phyloP scores from a whole-genome alignment of 2,329 filamentous ascomycete species.

The Dactylellina cionopaga region DNA sequence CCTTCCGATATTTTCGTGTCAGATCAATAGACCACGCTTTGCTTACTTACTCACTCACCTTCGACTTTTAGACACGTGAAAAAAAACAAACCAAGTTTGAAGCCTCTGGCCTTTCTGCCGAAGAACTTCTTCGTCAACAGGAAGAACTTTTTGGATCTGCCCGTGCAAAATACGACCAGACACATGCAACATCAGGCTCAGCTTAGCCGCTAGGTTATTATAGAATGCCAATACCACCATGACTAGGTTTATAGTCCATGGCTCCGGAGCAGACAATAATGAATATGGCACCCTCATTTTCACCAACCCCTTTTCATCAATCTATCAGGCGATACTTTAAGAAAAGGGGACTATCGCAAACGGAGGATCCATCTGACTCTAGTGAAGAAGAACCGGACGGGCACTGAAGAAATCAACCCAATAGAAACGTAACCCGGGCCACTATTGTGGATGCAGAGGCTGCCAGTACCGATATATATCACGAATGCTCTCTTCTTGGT shows the following conservation, averaged over 20 bases:
- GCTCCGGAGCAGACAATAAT: neutral
- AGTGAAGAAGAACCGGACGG: no score
- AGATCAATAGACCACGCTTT: neutral
- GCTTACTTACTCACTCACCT: conserved; percentile 1
- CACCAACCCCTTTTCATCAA: no score
- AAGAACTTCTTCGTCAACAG: conserved; percentile 87
- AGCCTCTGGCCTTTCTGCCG: conserved; percentile 88
- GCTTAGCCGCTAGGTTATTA: conserved; percentile 13
- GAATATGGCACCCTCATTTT: no score
- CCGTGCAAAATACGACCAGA: conserved; percentile 74
- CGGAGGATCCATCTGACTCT: no score
- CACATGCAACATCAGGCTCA: conserved; percentile 55
- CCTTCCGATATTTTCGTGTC: neutral
- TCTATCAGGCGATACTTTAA: no score
- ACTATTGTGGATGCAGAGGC: no score
- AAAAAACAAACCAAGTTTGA: conserved; percentile 98
- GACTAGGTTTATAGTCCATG: neutral
- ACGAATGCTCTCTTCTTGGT: no score
- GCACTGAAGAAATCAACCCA: no score
- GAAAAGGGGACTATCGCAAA: no score
- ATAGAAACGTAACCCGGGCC: no score
- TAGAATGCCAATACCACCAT: neutral
- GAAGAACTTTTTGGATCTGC: conserved; percentile 90
- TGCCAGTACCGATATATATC: no score
- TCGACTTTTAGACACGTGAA: conserved; percentile 76